Evolutionary conservation across 768 basidiomycete genomes (phyloP).

Genomic region (Mycena floridula): DNA sequence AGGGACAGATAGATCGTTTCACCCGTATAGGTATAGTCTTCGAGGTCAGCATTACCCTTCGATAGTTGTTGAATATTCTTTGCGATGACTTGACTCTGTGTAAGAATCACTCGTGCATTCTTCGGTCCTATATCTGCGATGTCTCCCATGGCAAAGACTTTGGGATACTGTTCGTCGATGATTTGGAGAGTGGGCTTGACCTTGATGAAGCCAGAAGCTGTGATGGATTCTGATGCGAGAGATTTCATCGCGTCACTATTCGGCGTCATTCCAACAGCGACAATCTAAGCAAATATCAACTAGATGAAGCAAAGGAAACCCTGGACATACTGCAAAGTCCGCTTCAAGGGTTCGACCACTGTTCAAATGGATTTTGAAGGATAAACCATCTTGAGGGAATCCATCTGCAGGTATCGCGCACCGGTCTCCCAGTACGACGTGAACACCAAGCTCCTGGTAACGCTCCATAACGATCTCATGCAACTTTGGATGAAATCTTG

Average conservation of each 20-base stretch:
- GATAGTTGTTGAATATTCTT: conserved; percentile 33
- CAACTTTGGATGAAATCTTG: conserved; percentile 34
- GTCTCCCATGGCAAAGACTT: conserved; percentile 44
- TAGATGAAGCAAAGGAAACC: not conserved
- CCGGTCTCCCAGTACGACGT: conserved; percentile 35
- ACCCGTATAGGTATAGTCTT: too few species aligned
- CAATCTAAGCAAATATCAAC: conserved; percentile 12
- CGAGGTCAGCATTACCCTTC: too few species aligned
- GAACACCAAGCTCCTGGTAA: conserved; percentile 28
- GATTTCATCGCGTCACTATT: conserved; percentile 14
- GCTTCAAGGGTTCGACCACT: conserved; percentile 33
- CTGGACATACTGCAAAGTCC: conserved; percentile 32
- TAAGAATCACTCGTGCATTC: conserved; percentile 32
- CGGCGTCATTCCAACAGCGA: conserved; percentile 22
- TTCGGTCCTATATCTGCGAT: conserved; percentile 41
- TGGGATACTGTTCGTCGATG: conserved; percentile 19
- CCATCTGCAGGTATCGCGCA: conserved; percentile 20
- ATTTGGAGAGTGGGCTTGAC: conserved; percentile 22
- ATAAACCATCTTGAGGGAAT: conserved; percentile 20
- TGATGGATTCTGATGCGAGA: conserved; percentile 12
- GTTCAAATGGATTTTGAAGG: conserved; percentile 24
- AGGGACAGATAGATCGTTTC: too few species aligned
- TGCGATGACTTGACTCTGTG: conserved; percentile 34
- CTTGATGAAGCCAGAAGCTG: conserved; percentile 9
- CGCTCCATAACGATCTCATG: conserved; percentile 21